Conservation (phyloP, 768 basidiomycete species). For the Amanita subjunquillea region DNA sequence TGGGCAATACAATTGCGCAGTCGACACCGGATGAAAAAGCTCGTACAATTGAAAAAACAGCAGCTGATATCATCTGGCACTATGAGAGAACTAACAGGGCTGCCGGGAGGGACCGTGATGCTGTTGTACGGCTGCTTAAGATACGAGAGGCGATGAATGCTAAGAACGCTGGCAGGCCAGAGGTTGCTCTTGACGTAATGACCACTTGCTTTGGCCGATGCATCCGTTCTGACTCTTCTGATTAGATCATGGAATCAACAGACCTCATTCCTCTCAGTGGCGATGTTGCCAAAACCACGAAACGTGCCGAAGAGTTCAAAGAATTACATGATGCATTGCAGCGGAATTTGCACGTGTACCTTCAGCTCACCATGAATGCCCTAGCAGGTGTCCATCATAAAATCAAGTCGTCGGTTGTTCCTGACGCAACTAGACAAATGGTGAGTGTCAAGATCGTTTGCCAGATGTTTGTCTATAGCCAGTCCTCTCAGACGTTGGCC, state of each 20-base stretch:
- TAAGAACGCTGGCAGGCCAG: slow-evolving; percentile 60
- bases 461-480: slow-evolving; percentile 9
- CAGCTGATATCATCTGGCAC: slow-evolving; percentile 68
- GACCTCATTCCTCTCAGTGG: slow-evolving; percentile 80
- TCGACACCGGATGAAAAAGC: slow-evolving; percentile 55
- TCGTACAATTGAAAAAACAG: slow-evolving; percentile 59
- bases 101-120: slow-evolving; percentile 63
- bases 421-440: slow-evolving; percentile 71
- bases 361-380: slow-evolving; percentile 88
- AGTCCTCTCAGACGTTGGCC: slow-evolving; percentile 41
- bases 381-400: slow-evolving; percentile 75
- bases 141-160: slow-evolving; percentile 76
- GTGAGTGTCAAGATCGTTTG: slow-evolving; percentile 29
- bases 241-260: slow-evolving; percentile 77
- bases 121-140: slow-evolving; percentile 63
- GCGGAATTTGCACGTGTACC: slow-evolving; percentile 80
- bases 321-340: slow-evolving; percentile 80
- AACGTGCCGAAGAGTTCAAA: slow-evolving; percentile 83
- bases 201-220: slow-evolving; percentile 5
- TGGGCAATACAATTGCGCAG: slow-evolving; percentile 74
- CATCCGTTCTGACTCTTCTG: neutral
- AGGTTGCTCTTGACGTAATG: slow-evolving; percentile 74
- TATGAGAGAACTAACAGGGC: slow-evolving; percentile 70
- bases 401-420: slow-evolving; percentile 57
- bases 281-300: slow-evolving; percentile 78